These are phyloP conservation scores for Massariosphaeria phaeospora DNA, from an alignment of 495 filamentous ascomycete genomes.

Conservation along the genomic window DNA sequence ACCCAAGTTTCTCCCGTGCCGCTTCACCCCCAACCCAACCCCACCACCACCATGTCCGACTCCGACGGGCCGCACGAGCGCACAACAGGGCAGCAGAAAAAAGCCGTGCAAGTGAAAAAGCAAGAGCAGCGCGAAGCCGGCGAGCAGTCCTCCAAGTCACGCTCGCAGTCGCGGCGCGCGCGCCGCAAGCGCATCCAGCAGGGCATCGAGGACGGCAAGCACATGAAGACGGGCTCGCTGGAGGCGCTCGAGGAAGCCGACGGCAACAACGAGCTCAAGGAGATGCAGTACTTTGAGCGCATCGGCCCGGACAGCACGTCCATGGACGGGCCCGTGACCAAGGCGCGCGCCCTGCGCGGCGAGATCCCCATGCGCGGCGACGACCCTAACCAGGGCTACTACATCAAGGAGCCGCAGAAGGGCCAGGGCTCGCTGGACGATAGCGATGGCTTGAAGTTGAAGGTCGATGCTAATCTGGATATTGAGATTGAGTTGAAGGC, in stretches of 20 bases:
- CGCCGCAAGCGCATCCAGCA: slow-evolving; percentile 41
- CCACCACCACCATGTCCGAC: slow-evolving; percentile 37
- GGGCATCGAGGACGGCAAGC: slow-evolving; percentile 38
- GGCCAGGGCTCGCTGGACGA: slow-evolving; percentile 35
- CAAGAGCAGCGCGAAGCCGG: slow-evolving; percentile 36
- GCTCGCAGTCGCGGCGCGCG: slow-evolving; percentile 38
- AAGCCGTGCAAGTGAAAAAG: slow-evolving; percentile 33
- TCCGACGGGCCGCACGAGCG: slow-evolving; percentile 35
- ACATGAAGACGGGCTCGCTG: slow-evolving; percentile 42
- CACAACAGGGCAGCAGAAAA: slow-evolving; percentile 40
- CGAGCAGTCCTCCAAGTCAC: slow-evolving; percentile 37
- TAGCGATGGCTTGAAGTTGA: slow-evolving; percentile 43
- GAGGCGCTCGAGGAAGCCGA: slow-evolving; percentile 46
- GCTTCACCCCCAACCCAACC: not conserved
- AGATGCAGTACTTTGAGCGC: slow-evolving; percentile 49
- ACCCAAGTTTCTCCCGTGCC: too few species aligned
- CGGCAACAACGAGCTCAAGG: slow-evolving; percentile 38
- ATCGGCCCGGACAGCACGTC: slow-evolving; percentile 47
- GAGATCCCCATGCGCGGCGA: slow-evolving; percentile 45
- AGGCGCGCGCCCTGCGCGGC: slow-evolving; percentile 44
- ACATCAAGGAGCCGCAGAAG: slow-evolving; percentile 28
- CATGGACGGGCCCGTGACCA: slow-evolving; percentile 49
- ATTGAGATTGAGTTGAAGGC: slow-evolving; percentile 48
- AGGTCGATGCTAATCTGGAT: slow-evolving; percentile 45
- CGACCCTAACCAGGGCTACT: slow-evolving; percentile 42